phyloP scores from a whole-genome alignment of 2,329 filamentous ascomycete species.

The Fusarium virguliforme region DNA sequence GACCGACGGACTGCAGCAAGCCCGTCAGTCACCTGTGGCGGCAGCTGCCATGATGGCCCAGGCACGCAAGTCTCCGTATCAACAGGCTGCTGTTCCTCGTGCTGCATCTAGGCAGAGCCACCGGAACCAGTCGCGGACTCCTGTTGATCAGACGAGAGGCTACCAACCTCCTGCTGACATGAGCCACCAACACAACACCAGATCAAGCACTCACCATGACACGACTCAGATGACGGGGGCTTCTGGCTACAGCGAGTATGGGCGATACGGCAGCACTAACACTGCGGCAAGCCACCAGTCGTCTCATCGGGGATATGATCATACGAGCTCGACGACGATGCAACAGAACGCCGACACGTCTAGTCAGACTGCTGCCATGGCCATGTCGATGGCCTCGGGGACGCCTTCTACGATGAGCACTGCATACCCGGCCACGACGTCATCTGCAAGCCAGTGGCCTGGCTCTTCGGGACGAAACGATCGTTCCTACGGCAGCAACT shows the following conservation, averaged over 20 bases:
- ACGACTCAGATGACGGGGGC: conserved; percentile 28
- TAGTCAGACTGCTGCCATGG: conserved; percentile 52
- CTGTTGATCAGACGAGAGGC: conserved; percentile 44
- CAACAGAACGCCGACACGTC: conserved; percentile 13
- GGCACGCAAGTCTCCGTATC: conserved; percentile 54
- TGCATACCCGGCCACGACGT: conserved; percentile 35
- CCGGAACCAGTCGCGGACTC: conserved; percentile 54
- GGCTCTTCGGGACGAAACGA: conserved; percentile 35
- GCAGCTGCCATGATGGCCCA: conserved; percentile 53
- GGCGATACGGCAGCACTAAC: conserved; percentile 35
- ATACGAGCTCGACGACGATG: conserved; percentile 38
- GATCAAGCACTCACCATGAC: conserved; percentile 26
- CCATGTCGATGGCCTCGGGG: conserved; percentile 42
- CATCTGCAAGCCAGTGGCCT: conserved; percentile 51
- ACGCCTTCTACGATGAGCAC: conserved; percentile 42
- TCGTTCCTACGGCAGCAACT: conserved; percentile 30
- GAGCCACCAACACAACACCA: conserved; percentile 32
- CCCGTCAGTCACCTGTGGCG: conserved; percentile 50
- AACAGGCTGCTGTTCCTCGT: conserved; percentile 47
- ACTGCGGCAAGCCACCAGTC: conserved; percentile 25
- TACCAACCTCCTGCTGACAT: conserved; percentile 36
- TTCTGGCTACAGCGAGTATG: conserved; percentile 44
- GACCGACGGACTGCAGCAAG: conserved; percentile 30
- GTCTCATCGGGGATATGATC: conserved; percentile 54
- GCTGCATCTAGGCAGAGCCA: conserved; percentile 57